Percentiles rank a stretch among this genome's conserved stretches.
Conservation (phyloP, 257 asterid genomes). For the Solanum sejunctum region DNA sequence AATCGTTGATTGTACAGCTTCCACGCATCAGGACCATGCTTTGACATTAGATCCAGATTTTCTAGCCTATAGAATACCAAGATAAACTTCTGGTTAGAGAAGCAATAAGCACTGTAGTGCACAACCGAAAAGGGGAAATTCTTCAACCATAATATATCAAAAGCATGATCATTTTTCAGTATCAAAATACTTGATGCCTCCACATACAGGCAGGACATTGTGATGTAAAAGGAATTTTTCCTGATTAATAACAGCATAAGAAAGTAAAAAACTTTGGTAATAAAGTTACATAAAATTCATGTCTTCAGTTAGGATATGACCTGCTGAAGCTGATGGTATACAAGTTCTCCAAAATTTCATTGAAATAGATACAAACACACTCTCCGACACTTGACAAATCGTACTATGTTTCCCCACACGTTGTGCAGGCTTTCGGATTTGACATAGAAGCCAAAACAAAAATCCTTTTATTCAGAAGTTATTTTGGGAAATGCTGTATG, state of each 20-base stretch:
- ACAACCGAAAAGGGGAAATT: neutral
- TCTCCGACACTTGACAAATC: neutral
- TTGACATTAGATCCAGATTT: slow-evolving; percentile 81
- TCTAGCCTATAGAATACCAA: slow-evolving; percentile 49
- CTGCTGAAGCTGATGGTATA: neutral
- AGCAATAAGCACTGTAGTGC: neutral
- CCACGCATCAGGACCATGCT: slow-evolving; percentile 94
- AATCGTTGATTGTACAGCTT: slow-evolving; percentile 67
- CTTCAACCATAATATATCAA: neutral
- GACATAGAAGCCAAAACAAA: neutral
- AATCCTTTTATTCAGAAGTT: neutral
- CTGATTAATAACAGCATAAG: neutral
- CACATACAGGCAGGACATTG: neutral
- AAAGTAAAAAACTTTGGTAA: neutral
- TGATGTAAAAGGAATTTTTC: neutral
- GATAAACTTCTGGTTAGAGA: neutral
- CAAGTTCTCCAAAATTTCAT: neutral
- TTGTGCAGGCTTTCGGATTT: neutral
- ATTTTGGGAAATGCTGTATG: neutral
- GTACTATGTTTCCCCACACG: neutral
- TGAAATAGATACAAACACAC: neutral
- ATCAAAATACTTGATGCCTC: neutral
- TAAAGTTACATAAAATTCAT: neutral
- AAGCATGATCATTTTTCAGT: neutral
- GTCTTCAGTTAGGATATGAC: neutral